These are phyloP conservation scores for Funneliformis caledonium DNA, from an alignment of 371 early-diverging fungal species.

Conservation along the genomic window DNA sequence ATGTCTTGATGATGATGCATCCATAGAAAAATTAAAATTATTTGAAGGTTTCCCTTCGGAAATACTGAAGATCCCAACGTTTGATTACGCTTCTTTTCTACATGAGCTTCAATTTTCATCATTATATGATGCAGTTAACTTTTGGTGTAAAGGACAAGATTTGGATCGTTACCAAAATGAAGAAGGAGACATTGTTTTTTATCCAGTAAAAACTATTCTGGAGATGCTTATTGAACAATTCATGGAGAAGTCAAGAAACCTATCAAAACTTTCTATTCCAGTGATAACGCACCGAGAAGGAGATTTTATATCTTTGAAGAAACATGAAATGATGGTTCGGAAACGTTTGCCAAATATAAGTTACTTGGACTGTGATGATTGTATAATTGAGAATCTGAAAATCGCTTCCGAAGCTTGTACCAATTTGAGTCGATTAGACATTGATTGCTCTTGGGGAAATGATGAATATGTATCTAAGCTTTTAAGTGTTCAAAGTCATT, in stretches of 20 bases:
- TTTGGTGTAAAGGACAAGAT: background rate
- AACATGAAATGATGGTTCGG: background rate
- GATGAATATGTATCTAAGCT: background rate
- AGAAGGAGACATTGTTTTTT: background rate
- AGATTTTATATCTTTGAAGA: background rate
- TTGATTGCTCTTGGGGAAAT: constrained; percentile 24
- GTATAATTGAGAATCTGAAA: background rate
- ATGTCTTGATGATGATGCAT: background rate
- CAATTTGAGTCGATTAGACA: background rate
- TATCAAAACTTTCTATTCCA: background rate
- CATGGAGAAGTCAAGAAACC: background rate
- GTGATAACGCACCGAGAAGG: background rate
- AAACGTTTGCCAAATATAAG: background rate
- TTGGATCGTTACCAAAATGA: background rate
- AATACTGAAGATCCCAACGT: background rate
- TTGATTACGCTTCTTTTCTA: constrained; percentile 5
- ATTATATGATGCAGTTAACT: background rate
- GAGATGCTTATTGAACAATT: background rate
- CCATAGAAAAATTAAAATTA: background rate
- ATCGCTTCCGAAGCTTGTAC: background rate
- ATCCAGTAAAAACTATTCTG: background rate
- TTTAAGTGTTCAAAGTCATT: background rate
- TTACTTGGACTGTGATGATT: constrained; percentile 15
- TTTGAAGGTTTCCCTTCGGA: background rate
- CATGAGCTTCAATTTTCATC: background rate